Evolutionary conservation across 805 yeast genomes (phyloP).

Genomic region (Geotrichum ghanense): DNA sequence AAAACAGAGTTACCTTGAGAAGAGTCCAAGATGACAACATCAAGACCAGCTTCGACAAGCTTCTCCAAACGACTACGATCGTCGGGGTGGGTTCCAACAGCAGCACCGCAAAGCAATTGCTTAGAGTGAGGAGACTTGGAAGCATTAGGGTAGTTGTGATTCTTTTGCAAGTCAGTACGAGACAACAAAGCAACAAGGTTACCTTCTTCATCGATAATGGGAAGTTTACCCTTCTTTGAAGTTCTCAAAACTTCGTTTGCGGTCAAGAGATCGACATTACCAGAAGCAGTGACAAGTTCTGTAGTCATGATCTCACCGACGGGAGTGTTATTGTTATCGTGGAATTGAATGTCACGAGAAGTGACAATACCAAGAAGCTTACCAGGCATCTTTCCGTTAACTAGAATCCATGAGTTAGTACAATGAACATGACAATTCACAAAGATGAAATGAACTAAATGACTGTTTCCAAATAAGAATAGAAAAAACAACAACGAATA

Average conservation of each 20-base stretch:
- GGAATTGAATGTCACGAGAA: constrained; percentile 94
- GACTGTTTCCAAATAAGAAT: constrained; percentile 4
- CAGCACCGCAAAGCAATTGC: constrained; percentile 97
- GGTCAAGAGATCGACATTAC: constrained; percentile 59
- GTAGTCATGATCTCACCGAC: constrained; percentile 82
- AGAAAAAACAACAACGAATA: constrained; percentile 2
- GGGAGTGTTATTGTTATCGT: constrained; percentile 51
- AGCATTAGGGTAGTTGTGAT: constrained; percentile 85
- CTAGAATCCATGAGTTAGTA: constrained; percentile 34
- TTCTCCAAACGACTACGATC: constrained; percentile 76
- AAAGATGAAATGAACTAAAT: constrained; percentile 12
- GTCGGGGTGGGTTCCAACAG: constrained; percentile 86
- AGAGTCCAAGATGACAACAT: constrained; percentile 90
- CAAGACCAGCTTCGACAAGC: constrained; percentile 92
- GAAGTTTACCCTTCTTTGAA: constrained; percentile 96
- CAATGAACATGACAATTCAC: not conserved
- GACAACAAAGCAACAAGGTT: constrained; percentile 80
- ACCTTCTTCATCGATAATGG: constrained; percentile 71
- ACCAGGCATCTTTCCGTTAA: constrained; percentile 74
- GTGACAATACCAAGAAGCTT: constrained; percentile 92
- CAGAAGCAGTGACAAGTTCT: constrained; percentile 69
- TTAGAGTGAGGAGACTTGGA: constrained; percentile 87
- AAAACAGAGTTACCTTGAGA: constrained; percentile 95
- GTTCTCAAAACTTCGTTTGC: constrained; percentile 86
- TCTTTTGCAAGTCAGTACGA: constrained; percentile 94